Evolutionary conservation across 2,329 filamentous ascomycete species (phyloP), one percentile per base, ranked within the genome.

Genomic region (Penicillium psychrosexuale): DNA sequence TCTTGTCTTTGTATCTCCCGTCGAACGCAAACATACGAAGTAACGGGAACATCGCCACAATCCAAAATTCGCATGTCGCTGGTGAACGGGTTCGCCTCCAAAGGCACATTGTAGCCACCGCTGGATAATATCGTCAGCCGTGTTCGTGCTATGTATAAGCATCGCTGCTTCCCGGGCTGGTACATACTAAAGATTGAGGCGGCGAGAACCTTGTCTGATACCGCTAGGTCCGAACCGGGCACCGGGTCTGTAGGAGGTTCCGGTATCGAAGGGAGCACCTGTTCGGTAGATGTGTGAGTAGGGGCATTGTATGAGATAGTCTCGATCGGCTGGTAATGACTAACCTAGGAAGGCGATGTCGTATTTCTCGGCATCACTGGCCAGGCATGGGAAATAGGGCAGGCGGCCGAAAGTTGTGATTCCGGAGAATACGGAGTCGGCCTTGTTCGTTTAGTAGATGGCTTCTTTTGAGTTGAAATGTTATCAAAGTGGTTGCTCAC

Each of bases 351-450:
- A 94, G 1, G 90, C 90, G 72, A 95, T 92, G 62, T 95, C 90
- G 65, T 88, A 95, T 66, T 86, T 84, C 61, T 87, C 85, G 27
- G 85, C 81, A 37, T 84, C 80, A 58, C 82, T 86, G n/a, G 83
- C 78, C 3, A 95, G 78, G 69, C 90, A 95, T 3, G 89, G 88
- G 55, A 82, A 83, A 74, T 95, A 94, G 7, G 87, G 85, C 37
- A 95, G 77, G 48, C 90, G 85, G 12, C 89, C 90, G 69, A 95
- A 95, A 8, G 90, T 95, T 0, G 88, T 89, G 67, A 95, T 94
- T 27, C 90, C 90, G 1, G 89, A 93, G 75, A 94, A 95, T 56
- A 94, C 89, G 0, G 90, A 91, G 71, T 95, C 90, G 56, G 90
- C 90, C 88, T 92, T 13, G 19, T 28, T 24, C 9, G 38, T 40